phyloP scores from a whole-genome alignment of 371 early-diverging fungal species.

The Mortierella sp. region DNA sequence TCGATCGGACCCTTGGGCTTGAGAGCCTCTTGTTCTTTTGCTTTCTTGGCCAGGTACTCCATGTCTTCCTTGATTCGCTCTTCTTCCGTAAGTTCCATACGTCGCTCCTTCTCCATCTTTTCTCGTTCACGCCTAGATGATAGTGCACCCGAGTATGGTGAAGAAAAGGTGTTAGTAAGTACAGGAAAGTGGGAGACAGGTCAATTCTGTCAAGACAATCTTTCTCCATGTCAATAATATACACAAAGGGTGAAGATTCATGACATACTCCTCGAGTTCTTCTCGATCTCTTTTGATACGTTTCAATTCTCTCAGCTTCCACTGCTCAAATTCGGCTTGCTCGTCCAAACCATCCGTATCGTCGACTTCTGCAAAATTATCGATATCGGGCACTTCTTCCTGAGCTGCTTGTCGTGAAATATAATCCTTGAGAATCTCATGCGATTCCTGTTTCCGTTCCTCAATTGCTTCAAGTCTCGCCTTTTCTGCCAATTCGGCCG shows the following conservation, averaged over 20 bases:
- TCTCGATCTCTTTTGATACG: slow-evolving; percentile 91
- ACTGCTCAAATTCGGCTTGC: slow-evolving; percentile 88
- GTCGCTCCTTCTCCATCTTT: slow-evolving; percentile 81
- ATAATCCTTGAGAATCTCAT: slow-evolving; percentile 78
- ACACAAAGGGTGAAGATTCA: not conserved
- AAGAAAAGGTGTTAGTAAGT: not conserved
- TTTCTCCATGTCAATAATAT: not conserved
- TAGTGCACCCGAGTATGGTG: not conserved
- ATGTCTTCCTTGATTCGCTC: slow-evolving; percentile 76
- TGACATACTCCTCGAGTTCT: slow-evolving; percentile 75
- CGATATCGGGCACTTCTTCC: slow-evolving; percentile 54
- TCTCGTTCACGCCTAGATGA: slow-evolving; percentile 73
- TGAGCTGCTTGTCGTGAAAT: slow-evolving; percentile 65
- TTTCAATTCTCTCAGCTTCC: slow-evolving; percentile 92
- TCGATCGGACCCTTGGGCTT: slow-evolving; percentile 69
- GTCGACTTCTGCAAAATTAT: slow-evolving; percentile 69
- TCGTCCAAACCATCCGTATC: slow-evolving; percentile 92
- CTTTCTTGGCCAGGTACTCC: slow-evolving; percentile 62
- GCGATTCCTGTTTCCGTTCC: slow-evolving; percentile 78
- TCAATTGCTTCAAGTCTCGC: slow-evolving; percentile 65
- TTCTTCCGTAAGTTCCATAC: slow-evolving; percentile 86
- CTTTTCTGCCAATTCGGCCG: slow-evolving; percentile 71
- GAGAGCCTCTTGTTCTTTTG: slow-evolving; percentile 61
- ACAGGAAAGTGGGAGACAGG: not conserved
- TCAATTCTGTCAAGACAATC: not conserved